A percentile compares a stretch with the other conserved stretches of the same genome.
Conservation (phyloP, 441 rosid species). For the Dalechampia spathulata region DNA sequence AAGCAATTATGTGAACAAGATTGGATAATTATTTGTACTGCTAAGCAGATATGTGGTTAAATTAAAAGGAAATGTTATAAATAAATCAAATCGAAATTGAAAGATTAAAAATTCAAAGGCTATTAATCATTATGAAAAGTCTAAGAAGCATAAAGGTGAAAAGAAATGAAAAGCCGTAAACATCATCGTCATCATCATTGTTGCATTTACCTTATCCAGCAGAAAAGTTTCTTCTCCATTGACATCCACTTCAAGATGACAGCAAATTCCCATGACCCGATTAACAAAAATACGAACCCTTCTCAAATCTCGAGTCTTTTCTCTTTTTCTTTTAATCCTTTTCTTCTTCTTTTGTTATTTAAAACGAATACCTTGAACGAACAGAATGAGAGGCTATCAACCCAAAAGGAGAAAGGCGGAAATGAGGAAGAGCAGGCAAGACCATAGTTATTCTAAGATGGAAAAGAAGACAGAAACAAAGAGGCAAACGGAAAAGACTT, state of each 20-base stretch:
- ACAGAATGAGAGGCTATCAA: not conserved
- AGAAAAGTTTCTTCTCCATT: slow-evolving; percentile 81
- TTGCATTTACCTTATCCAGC: slow-evolving; percentile 55
- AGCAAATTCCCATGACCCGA: slow-evolving; percentile 60
- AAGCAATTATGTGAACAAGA: too few relatives aligned
- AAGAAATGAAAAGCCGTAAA: too few relatives aligned
- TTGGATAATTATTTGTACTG: too few relatives aligned
- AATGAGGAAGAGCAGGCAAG: slow-evolving; percentile 20
- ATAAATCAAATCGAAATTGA: not conserved
- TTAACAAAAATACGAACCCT: slow-evolving; percentile 19
- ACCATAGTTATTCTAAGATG: slow-evolving; percentile 20
- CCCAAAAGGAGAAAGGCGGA: slow-evolving; percentile 25
- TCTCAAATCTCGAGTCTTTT: slow-evolving; percentile 33
- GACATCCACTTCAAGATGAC: slow-evolving; percentile 86
- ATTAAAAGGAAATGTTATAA: too few relatives aligned
- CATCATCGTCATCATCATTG: not conserved
- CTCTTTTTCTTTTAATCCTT: not conserved
- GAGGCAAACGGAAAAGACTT: slow-evolving; percentile 22
- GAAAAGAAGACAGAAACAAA: slow-evolving; percentile 50
- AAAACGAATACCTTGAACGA: slow-evolving; percentile 6
- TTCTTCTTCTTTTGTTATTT: not conserved
- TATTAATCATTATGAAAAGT: not conserved
- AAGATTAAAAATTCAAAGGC: not conserved
- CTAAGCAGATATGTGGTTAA: too few relatives aligned
- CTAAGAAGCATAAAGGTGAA: not conserved